These are phyloP conservation scores for Myrmaecium sp. DNA, from an alignment of 2,329 filamentous ascomycete species.

Conservation along the genomic window DNA sequence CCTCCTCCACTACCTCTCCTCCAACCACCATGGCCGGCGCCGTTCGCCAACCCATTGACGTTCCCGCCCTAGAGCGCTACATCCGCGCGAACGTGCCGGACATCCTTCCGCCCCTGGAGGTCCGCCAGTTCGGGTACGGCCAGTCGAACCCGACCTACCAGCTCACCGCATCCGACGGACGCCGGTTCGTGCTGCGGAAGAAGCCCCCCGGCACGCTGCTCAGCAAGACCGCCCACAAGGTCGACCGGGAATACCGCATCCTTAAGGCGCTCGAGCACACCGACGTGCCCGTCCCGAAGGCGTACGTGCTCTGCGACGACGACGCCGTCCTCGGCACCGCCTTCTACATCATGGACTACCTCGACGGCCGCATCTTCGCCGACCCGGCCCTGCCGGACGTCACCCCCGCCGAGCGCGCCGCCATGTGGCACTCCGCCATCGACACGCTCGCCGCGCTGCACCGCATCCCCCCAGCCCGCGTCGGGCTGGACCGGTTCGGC, in stretches of 20 bases:
- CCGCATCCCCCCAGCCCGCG: slow-evolving; percentile 45
- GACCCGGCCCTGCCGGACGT: slow-evolving; percentile 68
- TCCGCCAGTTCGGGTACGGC: slow-evolving; percentile 93
- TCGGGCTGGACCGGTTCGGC: slow-evolving; percentile 60
- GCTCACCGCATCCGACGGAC: slow-evolving; percentile 48
- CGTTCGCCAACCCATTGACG: slow-evolving; percentile 80
- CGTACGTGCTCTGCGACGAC: slow-evolving; percentile 78
- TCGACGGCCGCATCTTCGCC: slow-evolving; percentile 85
- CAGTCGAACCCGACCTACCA: slow-evolving; percentile 97
- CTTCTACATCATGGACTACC: slow-evolving; percentile 95
- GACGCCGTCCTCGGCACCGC: slow-evolving; percentile 63
- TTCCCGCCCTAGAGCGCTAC: slow-evolving; percentile 62
- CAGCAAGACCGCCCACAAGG: slow-evolving; percentile 86
- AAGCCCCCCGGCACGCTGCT: slow-evolving; percentile 91
- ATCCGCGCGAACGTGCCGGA: slow-evolving; percentile 62
- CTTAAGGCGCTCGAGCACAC: slow-evolving; percentile 67
- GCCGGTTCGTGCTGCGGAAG: slow-evolving; percentile 81
- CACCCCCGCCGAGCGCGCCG: slow-evolving; percentile 47
- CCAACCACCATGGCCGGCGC: slow-evolving; percentile 55
- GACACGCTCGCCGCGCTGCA: slow-evolving; percentile 76
- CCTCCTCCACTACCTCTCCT: too few species aligned
- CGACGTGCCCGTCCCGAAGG: slow-evolving; percentile 70
- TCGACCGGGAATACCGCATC: slow-evolving; percentile 88
- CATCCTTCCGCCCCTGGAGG: slow-evolving; percentile 64
- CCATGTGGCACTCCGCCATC: slow-evolving; percentile 77